Evolutionary conservation across 192 early-diverging fungal genomes (phyloP), one percentile per base, ranked within the genome.

Genomic region (Chytriomyces sp.): DNA sequence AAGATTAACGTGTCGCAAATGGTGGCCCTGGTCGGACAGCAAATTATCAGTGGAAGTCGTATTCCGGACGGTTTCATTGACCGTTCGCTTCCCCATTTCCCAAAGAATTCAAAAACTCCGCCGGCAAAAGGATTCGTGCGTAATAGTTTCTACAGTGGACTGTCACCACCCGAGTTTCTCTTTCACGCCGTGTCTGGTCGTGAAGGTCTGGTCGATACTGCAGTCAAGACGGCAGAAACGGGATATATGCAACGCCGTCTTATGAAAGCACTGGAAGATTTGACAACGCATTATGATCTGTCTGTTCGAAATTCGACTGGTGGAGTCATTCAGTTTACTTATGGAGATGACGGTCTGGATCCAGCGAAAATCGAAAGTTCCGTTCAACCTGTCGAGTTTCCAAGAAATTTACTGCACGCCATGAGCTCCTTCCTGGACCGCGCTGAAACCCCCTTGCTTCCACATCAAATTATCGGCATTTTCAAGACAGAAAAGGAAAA

Each of bases 21-120:
- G 98, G 95, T 98, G 78, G 96, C 97, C 72, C 97, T 96, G 91
- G 98, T 99, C 72, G 98, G 97, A 76, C 98, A 99, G 85, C 98
- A 99, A 80, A 98, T 98, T 91, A 95, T 99, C 82, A 94, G 92
- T 80, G 94, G 95, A 63, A 92, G 85, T 71, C 96, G 98, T 90
- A 94, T 99, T 80, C 94, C 94, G 13, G 90, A 98, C 81, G 98
- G 98, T 62, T 99, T 99, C 80, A 92, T 93, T 50, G 96, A 99
- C 83, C 92, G 98, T 67, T 94, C 96, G 1, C 81, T 99, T 76
- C 98, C 98, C 16, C 96, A 97, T 84, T 99, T 98, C 83, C 89
- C 93, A 50, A 98, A 97, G 81, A 89, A 95, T 73, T 96, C 97
- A 64, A 94, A 94, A 68, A 90, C 85, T 16, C 97, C 98, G 2